phyloP scores from a whole-genome alignment of 345 rosid species.

The Aquilaria malaccensis region DNA sequence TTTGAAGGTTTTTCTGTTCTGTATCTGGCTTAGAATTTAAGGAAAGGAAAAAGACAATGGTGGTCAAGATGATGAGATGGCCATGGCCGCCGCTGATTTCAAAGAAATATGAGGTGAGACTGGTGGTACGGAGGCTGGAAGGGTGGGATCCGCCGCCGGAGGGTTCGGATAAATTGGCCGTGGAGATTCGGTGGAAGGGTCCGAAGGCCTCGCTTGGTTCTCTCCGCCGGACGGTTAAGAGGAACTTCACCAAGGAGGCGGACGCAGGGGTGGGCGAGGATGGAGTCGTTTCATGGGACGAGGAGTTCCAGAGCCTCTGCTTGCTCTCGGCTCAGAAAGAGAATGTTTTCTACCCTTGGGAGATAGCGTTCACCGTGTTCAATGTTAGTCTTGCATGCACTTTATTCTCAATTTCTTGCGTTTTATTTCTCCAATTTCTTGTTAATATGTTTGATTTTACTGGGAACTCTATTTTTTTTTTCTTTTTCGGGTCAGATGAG shows the following conservation, averaged over 20 bases:
- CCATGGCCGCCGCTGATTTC: slow-evolving; percentile 44
- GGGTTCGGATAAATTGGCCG: slow-evolving; percentile 26
- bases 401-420: not conserved
- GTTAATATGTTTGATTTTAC: not conserved
- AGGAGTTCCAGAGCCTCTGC: slow-evolving; percentile 43
- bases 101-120: slow-evolving; percentile 35
- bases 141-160: slow-evolving; percentile 24
- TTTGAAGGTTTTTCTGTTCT: too few species aligned
- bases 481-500: not conserved
- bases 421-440: not conserved
- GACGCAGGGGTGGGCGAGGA: slow-evolving; percentile 22
- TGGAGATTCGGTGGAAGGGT: slow-evolving; percentile 56
- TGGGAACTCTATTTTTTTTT: not conserved
- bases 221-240: slow-evolving; percentile 19
- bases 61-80: slow-evolving; percentile 52
- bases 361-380: slow-evolving; percentile 40
- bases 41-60: slow-evolving; percentile 18
- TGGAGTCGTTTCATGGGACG: slow-evolving; percentile 57
- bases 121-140: slow-evolving; percentile 27
- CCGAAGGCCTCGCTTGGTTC: slow-evolving; percentile 27
- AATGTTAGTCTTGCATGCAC: slow-evolving; percentile 27
- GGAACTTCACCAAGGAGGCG: slow-evolving; percentile 43
- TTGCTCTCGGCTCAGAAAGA: slow-evolving; percentile 40
- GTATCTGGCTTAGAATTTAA: too few species aligned
- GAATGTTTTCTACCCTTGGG: slow-evolving; percentile 39